Base-by-base conservation (phyloP, 2,329 filamentous ascomycete species). In the Cyclaneusma minus region DNA sequence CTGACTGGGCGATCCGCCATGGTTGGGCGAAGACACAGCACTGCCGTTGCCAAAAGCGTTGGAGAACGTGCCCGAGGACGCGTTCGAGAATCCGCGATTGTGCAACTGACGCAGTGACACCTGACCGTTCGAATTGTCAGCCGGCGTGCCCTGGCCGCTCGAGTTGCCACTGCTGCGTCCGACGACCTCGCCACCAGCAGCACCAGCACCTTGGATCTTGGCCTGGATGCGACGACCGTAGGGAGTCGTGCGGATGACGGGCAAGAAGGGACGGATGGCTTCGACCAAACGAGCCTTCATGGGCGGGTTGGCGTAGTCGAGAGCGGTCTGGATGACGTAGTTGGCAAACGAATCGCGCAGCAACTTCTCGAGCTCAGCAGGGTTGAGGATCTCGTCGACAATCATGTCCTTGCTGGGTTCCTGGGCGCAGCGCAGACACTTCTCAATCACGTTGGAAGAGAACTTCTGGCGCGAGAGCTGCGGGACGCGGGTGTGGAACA, bases 381-480 rank as follows among this genome's bases (percentile, higher is more conserved):
- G 67, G 6, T 56, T 46, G 25, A 77, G 61, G 46, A 98, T 75
- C 56, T 95, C 89, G 18, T 79, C 69, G 31, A 94, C 77, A 54
- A 98, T 75, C 50, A 75, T 63, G 41, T 83, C 77, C 48, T 78
- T 84, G 27, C 78, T 78, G 7, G 67, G 60, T 13, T 71, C 60
- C 33, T 79, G 71, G 18, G 85, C 76, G 47, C 83, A 92, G 30
- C 89, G 83, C 32, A 95, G 59, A 43, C 80, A 85, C 52, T 98
- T 98, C 60, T 98, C 89, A 36, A 98, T 87, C 31, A 98, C 89
- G 42, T 98, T 98, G 44, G 89, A 95, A 57, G 84, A 94, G 60
- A 98, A 98, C 56, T 98, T 98, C 60, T 98, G 89, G 49, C 84
- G 85, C 5, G 89, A 95, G 10, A 67, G 67, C 53, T 52, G 66